Percentiles rank a stretch among this genome's conserved stretches.
phyloP scores from a whole-genome alignment of 202 grass and related monocot species.

The Panicum hallii region DNA sequence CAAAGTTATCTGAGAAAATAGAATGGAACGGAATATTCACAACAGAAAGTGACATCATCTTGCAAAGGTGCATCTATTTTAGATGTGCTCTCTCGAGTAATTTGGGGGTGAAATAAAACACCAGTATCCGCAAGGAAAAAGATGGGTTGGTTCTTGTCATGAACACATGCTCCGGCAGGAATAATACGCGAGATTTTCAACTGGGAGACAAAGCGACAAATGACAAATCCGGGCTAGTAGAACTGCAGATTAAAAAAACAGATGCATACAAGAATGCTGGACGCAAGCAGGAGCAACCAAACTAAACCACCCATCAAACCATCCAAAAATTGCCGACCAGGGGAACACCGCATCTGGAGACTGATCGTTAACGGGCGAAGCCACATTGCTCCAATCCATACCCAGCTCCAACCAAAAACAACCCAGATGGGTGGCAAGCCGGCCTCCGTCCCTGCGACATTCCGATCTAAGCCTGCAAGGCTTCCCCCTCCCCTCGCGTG shows the following conservation, averaged over 20 bases:
- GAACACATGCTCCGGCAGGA: not conserved
- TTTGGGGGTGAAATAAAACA: not conserved
- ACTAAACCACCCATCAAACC: slow-evolving; percentile 33
- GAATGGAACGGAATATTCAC: not conserved
- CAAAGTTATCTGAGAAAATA: not conserved
- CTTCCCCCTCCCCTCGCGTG: not conserved
- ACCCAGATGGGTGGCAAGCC: not conserved
- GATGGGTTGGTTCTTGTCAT: not conserved
- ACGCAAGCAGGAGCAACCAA: slow-evolving; percentile 29
- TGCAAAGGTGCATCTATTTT: slow-evolving; percentile 17
- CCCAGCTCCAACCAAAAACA: not conserved
- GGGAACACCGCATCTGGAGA: slow-evolving; percentile 27
- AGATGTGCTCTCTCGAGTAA: slow-evolving; percentile 6
- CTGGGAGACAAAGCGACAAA: slow-evolving; percentile 34
- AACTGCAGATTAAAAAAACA: slow-evolving; percentile 38
- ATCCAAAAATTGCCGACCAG: slow-evolving; percentile 39
- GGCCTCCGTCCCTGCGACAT: slow-evolving; percentile 31
- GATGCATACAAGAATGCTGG: slow-evolving; percentile 38
- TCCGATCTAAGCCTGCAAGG: slow-evolving; percentile 15
- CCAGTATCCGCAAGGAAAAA: not conserved
- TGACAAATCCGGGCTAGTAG: slow-evolving; percentile 40
- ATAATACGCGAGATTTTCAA: not conserved
- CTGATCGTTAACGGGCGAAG: slow-evolving; percentile 42
- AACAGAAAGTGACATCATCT: slow-evolving; percentile 14
- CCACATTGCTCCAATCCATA: slow-evolving; percentile 46